These are phyloP conservation scores for Pholiota conissans DNA, from an alignment of 768 basidiomycete species.

Conservation along the genomic window DNA sequence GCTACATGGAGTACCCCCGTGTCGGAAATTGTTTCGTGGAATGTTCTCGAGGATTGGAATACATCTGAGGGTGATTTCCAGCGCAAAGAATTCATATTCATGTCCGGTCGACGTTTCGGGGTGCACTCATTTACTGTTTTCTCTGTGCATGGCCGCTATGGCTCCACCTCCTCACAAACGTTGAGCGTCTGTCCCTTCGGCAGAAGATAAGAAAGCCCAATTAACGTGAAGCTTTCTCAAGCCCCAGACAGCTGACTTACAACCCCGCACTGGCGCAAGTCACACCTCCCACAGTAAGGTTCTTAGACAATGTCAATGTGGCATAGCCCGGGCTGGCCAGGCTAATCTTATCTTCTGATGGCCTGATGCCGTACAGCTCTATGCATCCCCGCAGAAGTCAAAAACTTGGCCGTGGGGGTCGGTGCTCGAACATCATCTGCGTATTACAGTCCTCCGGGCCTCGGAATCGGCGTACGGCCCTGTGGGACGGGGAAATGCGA, in stretches of 20 bases:
- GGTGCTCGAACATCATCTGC: background rate
- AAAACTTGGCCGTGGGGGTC: background rate
- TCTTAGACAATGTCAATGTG: background rate
- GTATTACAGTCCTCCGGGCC: background rate
- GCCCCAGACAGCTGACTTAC: background rate
- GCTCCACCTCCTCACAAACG: background rate
- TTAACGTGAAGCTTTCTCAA: background rate
- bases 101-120: background rate
- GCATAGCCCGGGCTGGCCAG: background rate
- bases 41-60: background rate
- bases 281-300: background rate
- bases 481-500: background rate
- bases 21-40: background rate
- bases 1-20: background rate
- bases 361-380: background rate
- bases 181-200: background rate
- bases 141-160: background rate
- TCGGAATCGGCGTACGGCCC: background rate
- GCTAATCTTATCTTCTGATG: background rate
- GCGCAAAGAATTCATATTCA: no score
- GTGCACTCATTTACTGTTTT: background rate
- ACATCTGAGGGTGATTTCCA: background rate
- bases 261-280: background rate
- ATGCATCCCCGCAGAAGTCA: background rate
- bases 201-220: background rate